These are phyloP conservation scores for Pulveroboletus sp. DNA, from an alignment of 768 basidiomycete genomes.

Conservation along the genomic window DNA sequence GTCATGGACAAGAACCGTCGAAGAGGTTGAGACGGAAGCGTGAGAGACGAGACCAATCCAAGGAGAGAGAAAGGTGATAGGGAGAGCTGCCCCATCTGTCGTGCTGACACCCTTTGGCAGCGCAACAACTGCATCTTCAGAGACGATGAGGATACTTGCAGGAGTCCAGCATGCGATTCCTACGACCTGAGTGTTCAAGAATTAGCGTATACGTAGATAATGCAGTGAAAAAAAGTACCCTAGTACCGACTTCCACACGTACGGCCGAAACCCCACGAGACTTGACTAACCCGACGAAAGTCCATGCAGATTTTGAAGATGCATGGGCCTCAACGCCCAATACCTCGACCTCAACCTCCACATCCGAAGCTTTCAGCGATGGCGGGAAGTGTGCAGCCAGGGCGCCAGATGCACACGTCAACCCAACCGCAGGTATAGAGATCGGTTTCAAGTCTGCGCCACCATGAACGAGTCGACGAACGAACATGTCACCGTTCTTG, in stretches of 20 bases:
- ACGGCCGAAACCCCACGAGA: constrained; percentile 12
- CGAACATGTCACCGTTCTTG: constrained; percentile 24
- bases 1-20: constrained; percentile 26
- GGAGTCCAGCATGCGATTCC: constrained; percentile 17
- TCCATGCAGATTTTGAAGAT: constrained; percentile 10
- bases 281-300: constrained; percentile 18
- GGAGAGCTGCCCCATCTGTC: constrained; percentile 20
- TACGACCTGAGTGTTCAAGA: constrained; percentile 9
- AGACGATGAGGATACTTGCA: constrained; percentile 15
- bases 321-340: constrained; percentile 8
- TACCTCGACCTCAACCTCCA: constrained; percentile 18
- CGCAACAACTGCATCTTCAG: constrained; percentile 7
- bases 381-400: constrained; percentile 23
- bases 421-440: constrained; percentile 11
- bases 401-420: constrained; percentile 8
- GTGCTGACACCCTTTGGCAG: constrained; percentile 14
- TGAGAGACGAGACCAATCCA: constrained; percentile 26
- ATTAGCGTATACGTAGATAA: constrained; percentile 1
- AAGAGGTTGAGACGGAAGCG: constrained; percentile 18
- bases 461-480: constrained; percentile 29
- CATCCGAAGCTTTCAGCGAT: constrained; percentile 11
- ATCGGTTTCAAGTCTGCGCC: constrained; percentile 18
- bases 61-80: constrained; percentile 22
- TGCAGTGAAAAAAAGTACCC: constrained; percentile 1
- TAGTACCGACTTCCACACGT: constrained; percentile 2